Percentiles rank a stretch among this genome's conserved stretches.
phyloP scores from a whole-genome alignment of 2,329 filamentous ascomycete genomes.

The Gnomoniopsis smithogilvyi region DNA sequence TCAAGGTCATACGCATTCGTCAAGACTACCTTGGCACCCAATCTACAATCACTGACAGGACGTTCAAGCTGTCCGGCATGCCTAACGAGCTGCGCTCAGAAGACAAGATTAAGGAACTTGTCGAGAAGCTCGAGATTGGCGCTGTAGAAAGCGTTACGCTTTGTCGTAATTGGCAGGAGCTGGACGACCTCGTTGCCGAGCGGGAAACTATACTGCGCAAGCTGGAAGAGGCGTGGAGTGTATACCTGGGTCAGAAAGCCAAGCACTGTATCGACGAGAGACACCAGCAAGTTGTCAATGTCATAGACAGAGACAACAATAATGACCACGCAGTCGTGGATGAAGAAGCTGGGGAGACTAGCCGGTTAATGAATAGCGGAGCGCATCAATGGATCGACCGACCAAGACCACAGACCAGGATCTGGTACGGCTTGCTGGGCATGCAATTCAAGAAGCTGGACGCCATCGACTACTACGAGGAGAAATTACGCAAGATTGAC shows the following conservation, averaged over 20 bases:
- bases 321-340: conserved; percentile 32
- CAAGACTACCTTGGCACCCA: conserved; percentile 92
- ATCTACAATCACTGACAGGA: conserved; percentile 93
- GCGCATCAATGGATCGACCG: conserved; percentile 41
- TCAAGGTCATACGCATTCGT: conserved; percentile 77
- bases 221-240: conserved; percentile 81
- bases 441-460: conserved; percentile 73
- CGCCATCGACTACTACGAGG: conserved; percentile 91
- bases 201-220: conserved; percentile 64
- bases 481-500: conserved; percentile 76
- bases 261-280: conserved; percentile 25
- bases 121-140: conserved; percentile 85
- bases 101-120: conserved; percentile 76
- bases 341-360: conserved; percentile 40
- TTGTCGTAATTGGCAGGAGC: conserved; percentile 79
- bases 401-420: conserved; percentile 62
- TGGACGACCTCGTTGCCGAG: conserved; percentile 72
- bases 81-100: conserved; percentile 77
- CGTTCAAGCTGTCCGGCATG: conserved; percentile 86
- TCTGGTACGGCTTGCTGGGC: conserved; percentile 77
- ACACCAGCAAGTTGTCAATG: not conserved
- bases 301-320: conserved; percentile 16
- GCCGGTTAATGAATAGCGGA: conserved; percentile 20
- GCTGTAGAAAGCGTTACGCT: conserved; percentile 84
- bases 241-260: conserved; percentile 60